Evolutionary conservation across 192 early-diverging fungal species (phyloP), one percentile per base, ranked within the genome.

Genomic region (Coemansia sp.): DNA sequence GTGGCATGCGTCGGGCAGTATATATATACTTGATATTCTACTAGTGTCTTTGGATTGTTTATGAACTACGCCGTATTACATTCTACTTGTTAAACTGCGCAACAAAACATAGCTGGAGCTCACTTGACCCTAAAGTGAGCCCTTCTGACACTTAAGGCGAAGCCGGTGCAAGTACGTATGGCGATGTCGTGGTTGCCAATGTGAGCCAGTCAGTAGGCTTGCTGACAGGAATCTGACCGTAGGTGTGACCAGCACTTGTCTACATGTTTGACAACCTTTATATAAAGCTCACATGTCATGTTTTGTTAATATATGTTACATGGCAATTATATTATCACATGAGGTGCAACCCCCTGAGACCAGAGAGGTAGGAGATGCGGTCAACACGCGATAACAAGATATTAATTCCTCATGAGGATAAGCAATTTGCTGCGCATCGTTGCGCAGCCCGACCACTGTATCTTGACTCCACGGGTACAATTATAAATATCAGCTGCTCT

Each of bases 1-100:
- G 29, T 17, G 7, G 31, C 27, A 17, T n/a, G 55, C 31, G 31
- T 6, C 23, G 5, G 15, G 31, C 29, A 58, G 1, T 46, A 17
- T 67, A 60, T 68, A 37, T 68, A 38, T 66, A 38, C 34, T 66
- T 57, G 32, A 19, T 36, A 51, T 55, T 57, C 23, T 9, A 37
- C 21, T 58, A 58, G 27, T 34, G 55, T 8, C 55, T 31, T 50
- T 50, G n/a, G 10, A 10, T 23, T 50, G 46, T 9, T 21, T 3
- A 17, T 46, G 1, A 19, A 19, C 45, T 8, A 19, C 45, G 6
- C 7, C 8, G 4, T 15, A 19, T 19, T 34, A 31, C 29, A 6
- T 17, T 27, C 27, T 27, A 27, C 21, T 51, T 17, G 32, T 29
- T 9, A 34, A 58, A n/a, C 55, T 58, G 55, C 55, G 27, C 31